Evolutionary conservation across 2,329 filamentous ascomycete species (phyloP).

Genomic region (Tolypocladium pustulatum): DNA sequence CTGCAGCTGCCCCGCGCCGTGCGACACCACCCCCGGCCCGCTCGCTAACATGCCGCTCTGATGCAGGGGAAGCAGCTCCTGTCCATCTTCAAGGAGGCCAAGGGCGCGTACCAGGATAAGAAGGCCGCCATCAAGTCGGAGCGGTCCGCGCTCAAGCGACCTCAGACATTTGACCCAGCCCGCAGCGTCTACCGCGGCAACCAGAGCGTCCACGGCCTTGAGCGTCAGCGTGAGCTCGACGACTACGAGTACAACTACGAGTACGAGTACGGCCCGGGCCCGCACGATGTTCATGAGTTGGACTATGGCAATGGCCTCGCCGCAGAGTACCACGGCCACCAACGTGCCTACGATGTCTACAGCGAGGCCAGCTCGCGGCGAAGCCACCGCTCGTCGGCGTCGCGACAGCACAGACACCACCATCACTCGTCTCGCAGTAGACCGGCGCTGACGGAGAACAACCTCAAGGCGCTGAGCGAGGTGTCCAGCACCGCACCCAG

Average conservation of each 20-base stretch:
- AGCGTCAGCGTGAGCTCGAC: background rate
- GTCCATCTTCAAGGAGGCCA: constrained; percentile 85
- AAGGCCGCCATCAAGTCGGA: constrained; percentile 72
- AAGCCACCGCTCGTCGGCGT: constrained; percentile 26
- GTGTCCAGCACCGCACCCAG: constrained; percentile 39
- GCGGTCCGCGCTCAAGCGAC: constrained; percentile 40
- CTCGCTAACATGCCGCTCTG: background rate
- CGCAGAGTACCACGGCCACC: constrained; percentile 23
- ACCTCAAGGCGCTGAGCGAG: constrained; percentile 43
- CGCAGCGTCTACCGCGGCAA: constrained; percentile 6
- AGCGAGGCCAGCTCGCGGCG: constrained; percentile 31
- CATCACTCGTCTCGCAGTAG: constrained; percentile 19
- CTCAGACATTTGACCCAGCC: constrained; percentile 42
- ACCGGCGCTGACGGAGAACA: constrained; percentile 37
- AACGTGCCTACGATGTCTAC: constrained; percentile 15
- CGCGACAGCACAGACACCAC: constrained; percentile 20
- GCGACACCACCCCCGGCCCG: background rate
- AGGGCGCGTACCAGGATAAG: constrained; percentile 75
- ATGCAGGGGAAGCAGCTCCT: constrained; percentile 77
- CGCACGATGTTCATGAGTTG: constrained; percentile 18
- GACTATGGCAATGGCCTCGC: constrained; percentile 15
- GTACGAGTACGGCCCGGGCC: constrained; percentile 15
- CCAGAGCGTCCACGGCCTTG: background rate
- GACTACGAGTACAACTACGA: constrained; percentile 20
- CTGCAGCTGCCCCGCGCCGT: background rate